Evolutionary conservation across 768 basidiomycete genomes (phyloP), one percentile per base, ranked within the genome.

Genomic region (Leccinum subgranulosum): DNA sequence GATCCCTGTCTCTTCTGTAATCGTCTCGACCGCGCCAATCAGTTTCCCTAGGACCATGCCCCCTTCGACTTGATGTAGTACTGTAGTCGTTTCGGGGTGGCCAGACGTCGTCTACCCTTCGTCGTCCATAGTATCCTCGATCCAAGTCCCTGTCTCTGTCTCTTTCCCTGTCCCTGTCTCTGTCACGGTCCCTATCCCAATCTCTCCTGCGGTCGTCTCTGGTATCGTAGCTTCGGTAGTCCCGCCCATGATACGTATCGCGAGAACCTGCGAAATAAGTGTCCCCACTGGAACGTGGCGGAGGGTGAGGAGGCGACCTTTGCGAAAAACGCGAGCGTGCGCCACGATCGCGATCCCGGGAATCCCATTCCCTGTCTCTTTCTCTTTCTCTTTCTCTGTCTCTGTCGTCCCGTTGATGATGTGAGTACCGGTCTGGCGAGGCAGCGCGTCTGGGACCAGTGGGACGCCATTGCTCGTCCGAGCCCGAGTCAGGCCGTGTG

Each of bases 151-250:
- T 51, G 9, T 55, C 56, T 3, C 58, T 48, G 15, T 60, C 64
- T 11, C 58, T 49, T 10, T 69, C 64, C n/a, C 57, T 59, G 4
- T 65, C 61, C 4, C 64, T 31, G 4, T 69, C 66, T 8, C 55
- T 29, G 19, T 61, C 60, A 5, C 66, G 47, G 17, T 71, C 71
- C 1, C 57, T 53, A 23, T 64, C 66, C 58, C 65, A 56, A n/a
- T 71, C 68, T n/a, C 34, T 59, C 55, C 68, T 58, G 51, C 64
- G 64, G 54, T 69, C 67, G 17, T 69, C 67, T 48, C 66, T 54
- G 11, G 29, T 14, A 43, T 70, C 69, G 39, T 59, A 59, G 14
- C 33, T 12, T 29, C 68, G 56, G 45, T 69, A 59, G 3, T 68
- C 66, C 29, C 69, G 53, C 34, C 49, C 57, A 36, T 64, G 60